phyloP scores from a whole-genome alignment of 257 asterid species.

The Gentiana macrophylla region DNA sequence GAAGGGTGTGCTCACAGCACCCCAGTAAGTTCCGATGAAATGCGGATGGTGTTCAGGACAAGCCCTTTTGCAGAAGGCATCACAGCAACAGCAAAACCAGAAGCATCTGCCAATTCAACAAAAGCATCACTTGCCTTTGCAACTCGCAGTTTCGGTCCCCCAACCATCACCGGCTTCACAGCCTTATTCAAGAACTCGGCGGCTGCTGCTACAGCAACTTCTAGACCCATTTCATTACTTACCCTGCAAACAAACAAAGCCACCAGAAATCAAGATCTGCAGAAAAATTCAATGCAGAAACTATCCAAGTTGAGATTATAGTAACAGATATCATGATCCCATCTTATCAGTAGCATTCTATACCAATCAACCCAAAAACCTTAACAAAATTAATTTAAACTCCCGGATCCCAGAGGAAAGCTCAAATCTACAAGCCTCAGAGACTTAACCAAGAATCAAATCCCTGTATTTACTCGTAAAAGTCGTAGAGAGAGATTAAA shows the following conservation, averaged over 20 bases:
- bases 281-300: too few relatives aligned
- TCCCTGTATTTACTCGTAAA: too few relatives aligned
- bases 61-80: conserved; percentile 84
- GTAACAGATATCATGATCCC: too few relatives aligned
- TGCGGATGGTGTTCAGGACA: conserved; percentile 71
- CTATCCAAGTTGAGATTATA: too few relatives aligned
- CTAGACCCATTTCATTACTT: conserved; percentile 60
- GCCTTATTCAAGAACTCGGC: conserved; percentile 65
- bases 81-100: conserved; percentile 54
- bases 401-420: too few relatives aligned
- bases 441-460: too few relatives aligned
- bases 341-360: too few relatives aligned
- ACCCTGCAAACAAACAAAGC: conserved; percentile 19
- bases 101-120: conserved; percentile 42
- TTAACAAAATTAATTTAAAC: too few relatives aligned
- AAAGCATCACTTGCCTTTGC: conserved; percentile 61
- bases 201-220: conserved; percentile 71
- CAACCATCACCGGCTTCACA: conserved; percentile 85
- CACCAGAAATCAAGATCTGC: background rate
- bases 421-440: too few relatives aligned
- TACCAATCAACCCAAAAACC: too few relatives aligned
- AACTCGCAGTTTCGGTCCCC: conserved; percentile 67
- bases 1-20: conserved; percentile 70
- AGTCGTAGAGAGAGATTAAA: too few relatives aligned
- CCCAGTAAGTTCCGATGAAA: conserved; percentile 84